These are phyloP conservation scores for Candida sp. DNA, from an alignment of 1,139 yeast species.

Conservation along the genomic window DNA sequence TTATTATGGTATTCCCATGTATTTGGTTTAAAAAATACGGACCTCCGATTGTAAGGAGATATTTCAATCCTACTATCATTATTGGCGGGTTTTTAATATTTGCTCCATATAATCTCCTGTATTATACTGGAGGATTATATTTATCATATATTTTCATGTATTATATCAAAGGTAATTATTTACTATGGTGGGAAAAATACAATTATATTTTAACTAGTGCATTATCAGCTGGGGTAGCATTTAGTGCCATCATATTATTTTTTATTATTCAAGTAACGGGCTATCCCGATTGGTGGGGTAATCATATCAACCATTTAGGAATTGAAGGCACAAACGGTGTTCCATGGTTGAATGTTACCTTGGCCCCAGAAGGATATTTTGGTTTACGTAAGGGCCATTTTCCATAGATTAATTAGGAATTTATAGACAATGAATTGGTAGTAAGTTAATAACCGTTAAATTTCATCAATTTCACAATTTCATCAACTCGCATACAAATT, in stretches of 20 bases:
- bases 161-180: conserved; percentile 44
- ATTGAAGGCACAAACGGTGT: conserved; percentile 36
- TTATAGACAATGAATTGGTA: too few species aligned
- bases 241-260: conserved; percentile 53
- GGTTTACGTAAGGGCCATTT: conserved; percentile 38
- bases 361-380: conserved; percentile 43
- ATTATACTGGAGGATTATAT: conserved; percentile 50
- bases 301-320: conserved; percentile 39
- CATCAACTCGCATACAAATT: too few species aligned
- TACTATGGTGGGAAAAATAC: conserved; percentile 63
- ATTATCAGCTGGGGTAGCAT: conserved; percentile 58
- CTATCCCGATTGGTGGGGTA: conserved; percentile 60
- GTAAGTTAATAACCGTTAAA: too few species aligned
- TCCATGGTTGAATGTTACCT: conserved; percentile 27
- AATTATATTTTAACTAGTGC: conserved; percentile 60
- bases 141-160: conserved; percentile 51
- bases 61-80: conserved; percentile 47
- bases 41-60: conserved; percentile 24
- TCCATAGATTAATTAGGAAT: too few species aligned
- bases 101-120: conserved; percentile 57
- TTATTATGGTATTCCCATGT: conserved; percentile 23
- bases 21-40: conserved; percentile 26
- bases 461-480: too few species aligned
- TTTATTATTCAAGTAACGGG: conserved; percentile 47
- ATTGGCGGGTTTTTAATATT: conserved; percentile 44